A percentile compares a stretch with the other conserved stretches of the same genome.
Evolutionary conservation across 2,329 filamentous ascomycete species (phyloP).

Genomic region (Fusarium euwallaceae): DNA sequence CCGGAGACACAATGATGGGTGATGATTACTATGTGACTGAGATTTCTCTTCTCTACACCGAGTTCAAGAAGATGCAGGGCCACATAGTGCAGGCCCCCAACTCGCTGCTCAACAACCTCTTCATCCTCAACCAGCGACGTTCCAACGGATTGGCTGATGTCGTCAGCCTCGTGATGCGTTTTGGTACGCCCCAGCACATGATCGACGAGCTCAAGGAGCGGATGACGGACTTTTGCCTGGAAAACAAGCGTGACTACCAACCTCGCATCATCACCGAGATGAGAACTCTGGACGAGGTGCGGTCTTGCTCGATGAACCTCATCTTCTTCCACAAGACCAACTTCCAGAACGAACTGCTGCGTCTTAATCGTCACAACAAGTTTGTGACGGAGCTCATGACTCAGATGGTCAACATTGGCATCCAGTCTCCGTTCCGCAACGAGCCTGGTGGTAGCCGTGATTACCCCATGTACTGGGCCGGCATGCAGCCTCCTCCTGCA

Average conservation of each 20-base stretch:
- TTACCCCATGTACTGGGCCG: conserved; percentile 71
- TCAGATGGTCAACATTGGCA: conserved; percentile 84
- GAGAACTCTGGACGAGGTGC: conserved; percentile 82
- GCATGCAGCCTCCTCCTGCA: conserved; percentile 52
- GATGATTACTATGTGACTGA: conserved; percentile 98
- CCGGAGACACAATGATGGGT: conserved; percentile 80
- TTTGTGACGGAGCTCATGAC: conserved; percentile 94
- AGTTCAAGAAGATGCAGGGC: conserved; percentile 99
- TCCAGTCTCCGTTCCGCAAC: conserved; percentile 77
- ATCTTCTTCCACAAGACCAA: conserved; percentile 98
- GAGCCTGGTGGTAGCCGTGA: conserved; percentile 78
- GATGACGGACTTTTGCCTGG: conserved; percentile 84
- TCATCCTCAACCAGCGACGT: conserved; percentile 94
- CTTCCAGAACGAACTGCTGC: conserved; percentile 94
- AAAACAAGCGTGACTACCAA: conserved; percentile 91
- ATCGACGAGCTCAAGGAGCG: conserved; percentile 85
- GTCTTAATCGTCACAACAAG: conserved; percentile 91
- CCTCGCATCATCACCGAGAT: conserved; percentile 89
- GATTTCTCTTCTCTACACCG: conserved; percentile 91
- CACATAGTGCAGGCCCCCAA: conserved; percentile 97
- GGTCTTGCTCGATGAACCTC: conserved; percentile 89
- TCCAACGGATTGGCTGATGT: conserved; percentile 91
- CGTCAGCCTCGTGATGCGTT: conserved; percentile 86
- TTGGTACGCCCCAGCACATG: conserved; percentile 85
- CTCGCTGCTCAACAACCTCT: conserved; percentile 90